phyloP scores from a whole-genome alignment of 345 rosid genomes.

The Theobroma cacao region DNA sequence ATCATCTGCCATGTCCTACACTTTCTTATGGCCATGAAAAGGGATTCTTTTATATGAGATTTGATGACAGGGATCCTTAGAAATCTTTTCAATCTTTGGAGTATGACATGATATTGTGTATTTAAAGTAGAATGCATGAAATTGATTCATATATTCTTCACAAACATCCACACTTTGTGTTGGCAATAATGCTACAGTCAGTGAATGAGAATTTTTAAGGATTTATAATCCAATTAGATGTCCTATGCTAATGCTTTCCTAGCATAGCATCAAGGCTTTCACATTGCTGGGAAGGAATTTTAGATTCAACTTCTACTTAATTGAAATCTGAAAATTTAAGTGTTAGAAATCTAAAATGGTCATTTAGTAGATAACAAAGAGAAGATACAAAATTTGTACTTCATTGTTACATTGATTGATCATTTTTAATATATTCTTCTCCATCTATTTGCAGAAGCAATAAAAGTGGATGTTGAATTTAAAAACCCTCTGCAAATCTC shows the following conservation, averaged over 20 bases:
- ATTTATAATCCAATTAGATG: neutral
- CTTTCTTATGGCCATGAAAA: neutral
- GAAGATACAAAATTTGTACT: neutral
- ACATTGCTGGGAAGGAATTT: neutral
- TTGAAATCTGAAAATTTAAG: slow-evolving; percentile 3
- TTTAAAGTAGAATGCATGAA: neutral
- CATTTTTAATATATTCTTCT: slow-evolving; percentile 5
- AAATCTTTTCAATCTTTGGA: neutral
- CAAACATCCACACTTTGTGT: neutral
- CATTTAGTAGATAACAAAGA: neutral
- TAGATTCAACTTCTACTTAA: neutral
- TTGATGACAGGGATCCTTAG: neutral
- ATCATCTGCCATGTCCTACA: neutral
- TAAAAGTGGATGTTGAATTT: slow-evolving; percentile 72
- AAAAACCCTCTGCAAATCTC: slow-evolving; percentile 79
- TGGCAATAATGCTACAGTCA: neutral
- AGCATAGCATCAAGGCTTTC: neutral
- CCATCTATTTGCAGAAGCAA: slow-evolving; percentile 56
- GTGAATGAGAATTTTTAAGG: neutral
- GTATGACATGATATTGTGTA: neutral
- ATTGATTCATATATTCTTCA: neutral
- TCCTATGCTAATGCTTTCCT: neutral
- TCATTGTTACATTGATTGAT: slow-evolving; percentile 7
- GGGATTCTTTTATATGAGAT: neutral
- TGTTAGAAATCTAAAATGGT: neutral